Base-by-base conservation (phyloP, 108 stramenopile genomes). In the Discostella pseudostelligera region DNA sequence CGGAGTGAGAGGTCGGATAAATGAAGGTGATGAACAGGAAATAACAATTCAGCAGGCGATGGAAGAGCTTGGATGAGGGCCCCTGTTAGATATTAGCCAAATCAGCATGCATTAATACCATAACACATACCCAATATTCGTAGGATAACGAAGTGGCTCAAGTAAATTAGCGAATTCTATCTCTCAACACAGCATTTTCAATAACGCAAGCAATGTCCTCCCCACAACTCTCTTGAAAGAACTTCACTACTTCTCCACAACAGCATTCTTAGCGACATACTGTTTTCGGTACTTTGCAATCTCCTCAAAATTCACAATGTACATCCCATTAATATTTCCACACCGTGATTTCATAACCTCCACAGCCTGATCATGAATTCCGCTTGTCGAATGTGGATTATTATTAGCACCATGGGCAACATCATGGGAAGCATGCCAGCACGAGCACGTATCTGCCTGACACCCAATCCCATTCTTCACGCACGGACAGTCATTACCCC, bases 371-470 rank as follows among this genome's bases (percentile, higher is more conserved):
- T 55, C 50, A 10, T 53, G 32, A 39, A 60, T 20, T 54, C 45
- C 61, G 26, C 54, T 42, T 42, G 55, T 46, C 42, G 67, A 56
- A 13, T 59, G 45, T 53, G 37, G 40, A 22, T 17, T 36, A 36
- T 67, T 48, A 21, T 9, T 50, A 11, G 46, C 24, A 8, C 56
- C 32, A 37, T 39, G 28, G 39, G 20, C 54, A 17, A 62, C 59
- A 24, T 83, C 83, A 84, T 89, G 91, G 28, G 81, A 79, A 10
- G 79, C 76, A 63, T 86, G 81, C 88, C 92, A 89, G 70, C 92
- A 93, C 7, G 76, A 77, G 60, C 92, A 93, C 14, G 84, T 84
- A 67, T 93, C 92, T 2, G 85, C 80, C 76, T 93, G 92, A 64
- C 92, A 93, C n/a, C 79, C 82, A 43, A 93, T 80, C 10, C 89